phyloP scores from a whole-genome alignment of 331 rosid genomes.

The Dryas integrifolia region DNA sequence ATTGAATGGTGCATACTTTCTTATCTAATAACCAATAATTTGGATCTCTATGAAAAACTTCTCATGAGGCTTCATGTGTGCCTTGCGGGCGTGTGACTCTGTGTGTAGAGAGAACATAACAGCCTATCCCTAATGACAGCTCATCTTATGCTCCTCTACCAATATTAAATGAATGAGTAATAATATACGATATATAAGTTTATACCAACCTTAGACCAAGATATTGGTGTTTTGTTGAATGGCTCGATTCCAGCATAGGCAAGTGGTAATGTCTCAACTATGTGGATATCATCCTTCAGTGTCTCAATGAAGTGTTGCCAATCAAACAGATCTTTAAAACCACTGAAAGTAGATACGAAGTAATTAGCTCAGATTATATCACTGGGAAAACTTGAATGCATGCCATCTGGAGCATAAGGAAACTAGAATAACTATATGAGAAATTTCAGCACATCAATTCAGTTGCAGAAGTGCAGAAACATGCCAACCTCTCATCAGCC shows the following conservation, averaged over 20 bases:
- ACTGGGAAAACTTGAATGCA: background rate
- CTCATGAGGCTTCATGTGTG: conserved; percentile 10
- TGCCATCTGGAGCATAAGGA: background rate
- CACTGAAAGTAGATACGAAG: conserved; percentile 51
- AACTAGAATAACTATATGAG: background rate
- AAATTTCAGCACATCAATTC: background rate
- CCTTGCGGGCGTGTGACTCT: conserved; percentile 13
- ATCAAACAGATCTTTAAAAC: conserved; percentile 93
- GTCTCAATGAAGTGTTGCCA: conserved; percentile 82
- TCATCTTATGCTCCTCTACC: background rate
- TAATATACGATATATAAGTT: conserved; percentile 19
- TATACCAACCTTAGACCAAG: conserved; percentile 83
- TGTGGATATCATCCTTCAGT: conserved; percentile 75
- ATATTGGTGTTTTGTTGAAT: conserved; percentile 76
- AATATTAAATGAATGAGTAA: conserved; percentile 8
- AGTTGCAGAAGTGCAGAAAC: conserved; percentile 16
- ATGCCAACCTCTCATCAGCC: conserved; percentile 93
- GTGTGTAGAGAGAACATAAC: background rate
- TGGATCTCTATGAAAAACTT: conserved; percentile 16
- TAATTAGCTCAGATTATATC: conserved; percentile 16
- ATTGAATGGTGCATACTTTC: conserved; percentile 19
- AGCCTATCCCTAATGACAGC: background rate
- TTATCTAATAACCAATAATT: conserved; percentile 4
- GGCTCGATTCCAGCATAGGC: conserved; percentile 70
- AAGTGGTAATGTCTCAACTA: conserved; percentile 75